Percentiles rank a stretch among this genome's conserved stretches.
These are phyloP conservation scores for Didymella pinodella DNA, from an alignment of 2,329 filamentous ascomycete species.

Conservation along the genomic window DNA sequence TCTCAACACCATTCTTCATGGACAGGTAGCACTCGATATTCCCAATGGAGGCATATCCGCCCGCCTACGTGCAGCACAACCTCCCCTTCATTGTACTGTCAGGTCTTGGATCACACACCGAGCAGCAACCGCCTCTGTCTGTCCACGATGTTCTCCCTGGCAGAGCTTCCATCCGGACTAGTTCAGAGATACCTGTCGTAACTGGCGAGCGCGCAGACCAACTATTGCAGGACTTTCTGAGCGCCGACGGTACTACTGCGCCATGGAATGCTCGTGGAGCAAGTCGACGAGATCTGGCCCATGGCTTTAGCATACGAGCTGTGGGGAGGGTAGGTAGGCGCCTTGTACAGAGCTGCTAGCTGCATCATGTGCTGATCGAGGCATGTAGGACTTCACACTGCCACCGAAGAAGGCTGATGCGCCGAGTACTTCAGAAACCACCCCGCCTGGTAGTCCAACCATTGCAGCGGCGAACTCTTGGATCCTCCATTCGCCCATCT, in stretches of 20 bases:
- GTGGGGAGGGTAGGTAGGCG: conserved; percentile 79
- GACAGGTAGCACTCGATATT: conserved; percentile 37
- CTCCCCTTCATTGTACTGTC: conserved; percentile 84
- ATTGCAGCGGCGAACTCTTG: conserved; percentile 55
- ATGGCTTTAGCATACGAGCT: conserved; percentile 73
- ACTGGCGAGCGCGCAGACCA: conserved; percentile 70
- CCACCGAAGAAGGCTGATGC: conserved; percentile 70
- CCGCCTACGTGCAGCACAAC: conserved; percentile 84
- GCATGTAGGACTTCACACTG: conserved; percentile 60
- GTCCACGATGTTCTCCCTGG: conserved; percentile 48
- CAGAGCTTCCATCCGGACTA: conserved; percentile 66
- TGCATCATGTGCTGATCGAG: conserved; percentile 32
- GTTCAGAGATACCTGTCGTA: conserved; percentile 74
- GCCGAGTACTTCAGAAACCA: conserved; percentile 60
- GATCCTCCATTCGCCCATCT: conserved; percentile 88
- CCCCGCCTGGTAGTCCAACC: conserved; percentile 62
- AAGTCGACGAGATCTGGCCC: conserved; percentile 54
- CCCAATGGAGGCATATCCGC: conserved; percentile 79
- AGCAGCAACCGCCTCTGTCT: conserved; percentile 56
- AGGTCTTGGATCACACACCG: conserved; percentile 64
- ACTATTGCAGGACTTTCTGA: conserved; percentile 71
- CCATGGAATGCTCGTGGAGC: conserved; percentile 72
- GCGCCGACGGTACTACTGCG: conserved; percentile 68
- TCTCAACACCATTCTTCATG: conserved; percentile 32
- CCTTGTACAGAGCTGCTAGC: conserved; percentile 27